Percentiles rank a stretch among this genome's conserved stretches.
Evolutionary conservation across 768 basidiomycete genomes (phyloP).

Genomic region (Chalciporus chontae): DNA sequence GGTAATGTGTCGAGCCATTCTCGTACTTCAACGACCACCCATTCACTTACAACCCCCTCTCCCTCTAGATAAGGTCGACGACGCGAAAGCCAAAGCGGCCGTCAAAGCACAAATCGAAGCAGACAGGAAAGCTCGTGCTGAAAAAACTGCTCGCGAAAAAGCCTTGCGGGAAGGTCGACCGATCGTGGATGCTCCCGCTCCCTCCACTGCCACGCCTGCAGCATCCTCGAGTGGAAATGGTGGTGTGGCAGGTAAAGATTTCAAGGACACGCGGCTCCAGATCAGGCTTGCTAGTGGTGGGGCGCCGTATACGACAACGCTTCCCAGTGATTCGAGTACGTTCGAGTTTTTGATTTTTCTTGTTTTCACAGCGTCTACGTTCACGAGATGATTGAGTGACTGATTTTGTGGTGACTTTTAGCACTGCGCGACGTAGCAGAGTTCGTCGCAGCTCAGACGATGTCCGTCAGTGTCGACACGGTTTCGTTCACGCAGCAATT

Average conservation of each 20-base stretch:
- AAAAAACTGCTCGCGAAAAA: constrained; percentile 87
- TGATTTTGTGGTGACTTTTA: constrained; percentile 27
- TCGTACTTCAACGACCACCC: not conserved
- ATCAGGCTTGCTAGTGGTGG: constrained; percentile 77
- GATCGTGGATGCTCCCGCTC: constrained; percentile 31
- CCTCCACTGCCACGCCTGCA: constrained; percentile 32
- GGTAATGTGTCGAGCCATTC: constrained; percentile 41
- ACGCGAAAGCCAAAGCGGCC: constrained; percentile 79
- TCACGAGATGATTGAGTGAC: not conserved
- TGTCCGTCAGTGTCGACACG: constrained; percentile 70
- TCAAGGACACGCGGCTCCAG: constrained; percentile 84
- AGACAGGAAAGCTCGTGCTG: constrained; percentile 86
- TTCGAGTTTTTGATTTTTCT: constrained; percentile 8
- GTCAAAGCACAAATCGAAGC: constrained; percentile 94
- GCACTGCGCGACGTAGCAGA: constrained; percentile 86
- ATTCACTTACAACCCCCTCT: not conserved
- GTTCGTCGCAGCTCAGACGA: constrained; percentile 72
- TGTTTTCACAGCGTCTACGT: too few relatives aligned
- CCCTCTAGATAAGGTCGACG: constrained; percentile 78
- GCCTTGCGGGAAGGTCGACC: constrained; percentile 78
- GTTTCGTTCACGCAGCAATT: constrained; percentile 78
- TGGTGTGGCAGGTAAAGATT: constrained; percentile 61
- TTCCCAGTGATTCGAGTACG: constrained; percentile 77
- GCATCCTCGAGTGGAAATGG: constrained; percentile 35
- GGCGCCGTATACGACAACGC: constrained; percentile 76